Evolutionary conservation across 352 stramenopile species (phyloP), one percentile per base, ranked within the genome.

Genomic region (Thalassiosira exigua): DNA sequence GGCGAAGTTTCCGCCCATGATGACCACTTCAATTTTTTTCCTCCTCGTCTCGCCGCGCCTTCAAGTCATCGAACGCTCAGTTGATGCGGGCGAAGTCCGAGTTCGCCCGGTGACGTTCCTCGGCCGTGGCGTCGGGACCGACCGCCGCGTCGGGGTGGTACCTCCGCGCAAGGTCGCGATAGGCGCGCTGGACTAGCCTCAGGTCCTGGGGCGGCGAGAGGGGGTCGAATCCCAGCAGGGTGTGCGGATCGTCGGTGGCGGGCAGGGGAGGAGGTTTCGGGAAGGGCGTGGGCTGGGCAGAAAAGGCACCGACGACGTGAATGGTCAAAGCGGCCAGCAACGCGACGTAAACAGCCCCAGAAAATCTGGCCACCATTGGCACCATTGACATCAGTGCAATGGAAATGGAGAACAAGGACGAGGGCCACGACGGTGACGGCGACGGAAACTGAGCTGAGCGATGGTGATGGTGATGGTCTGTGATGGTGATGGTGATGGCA

Each of bases 261-360:
- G 76, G 76, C 7, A 84, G 66, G 11, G 76, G 76, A 21, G 76
- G 69, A 0, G 69, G 69, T 65, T 78, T 53, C 36, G 58, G 97
- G 96, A 29, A 97, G 97, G 79, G 99, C 90, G 61, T 98, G 94
- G n/a, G 86, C 84, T n/a, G n/a, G n/a, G n/a, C n/a, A n/a, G n/a
- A n/a, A n/a, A n/a, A n/a, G n/a, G n/a, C n/a, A 58, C 51, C 4
- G 24, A 24, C 21, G 9, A 33, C 3, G 19, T 33, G 21, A 53
- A 54, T 62, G 53, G 29, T 0, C 22, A 62, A 65, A 65, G 46
- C 26, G 56, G 14, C 56, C 27, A 44, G 54, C 54, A 46, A 11
- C 26, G 7, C 14, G 46, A 41, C 29, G 27, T 7, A 65, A 0
- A 29, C 29, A 21, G 39, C 39, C n/a, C 26, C 19, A 53, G 46